phyloP scores from a whole-genome alignment of 345 rosid genomes.

The Jatropha curcas region DNA sequence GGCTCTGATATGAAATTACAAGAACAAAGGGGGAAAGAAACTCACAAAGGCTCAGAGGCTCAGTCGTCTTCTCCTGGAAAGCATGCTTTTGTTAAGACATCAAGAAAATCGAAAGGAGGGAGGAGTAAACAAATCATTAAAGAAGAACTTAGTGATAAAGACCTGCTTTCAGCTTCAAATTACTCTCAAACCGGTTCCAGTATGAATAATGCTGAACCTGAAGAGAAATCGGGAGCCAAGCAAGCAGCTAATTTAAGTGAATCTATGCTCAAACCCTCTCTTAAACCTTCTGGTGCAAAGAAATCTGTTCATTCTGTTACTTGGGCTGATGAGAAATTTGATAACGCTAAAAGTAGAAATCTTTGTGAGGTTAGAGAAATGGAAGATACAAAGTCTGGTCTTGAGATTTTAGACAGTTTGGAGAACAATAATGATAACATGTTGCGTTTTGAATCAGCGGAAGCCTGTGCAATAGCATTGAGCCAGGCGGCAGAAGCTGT shows the following conservation, averaged over 20 bases:
- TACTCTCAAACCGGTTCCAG: constrained; percentile 25
- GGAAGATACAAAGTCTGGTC: constrained; percentile 28
- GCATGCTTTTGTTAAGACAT: constrained; percentile 24
- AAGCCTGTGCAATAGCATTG: constrained; percentile 73
- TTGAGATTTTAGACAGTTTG: constrained; percentile 15
- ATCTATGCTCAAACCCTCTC: constrained; percentile 55
- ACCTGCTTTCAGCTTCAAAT: constrained; percentile 39
- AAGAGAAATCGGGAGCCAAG: constrained; percentile 26
- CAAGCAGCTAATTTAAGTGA: constrained; percentile 36
- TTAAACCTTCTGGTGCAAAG: constrained; percentile 55
- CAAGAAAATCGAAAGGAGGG: constrained; percentile 31
- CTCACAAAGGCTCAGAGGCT: constrained; percentile 20
- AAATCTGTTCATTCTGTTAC: constrained; percentile 59
- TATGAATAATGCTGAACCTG: constrained; percentile 20
- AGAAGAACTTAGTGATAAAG: constrained; percentile 24
- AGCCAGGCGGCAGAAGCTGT: constrained; percentile 77
- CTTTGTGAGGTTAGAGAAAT: constrained; percentile 56
- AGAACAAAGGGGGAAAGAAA: constrained; percentile 29
- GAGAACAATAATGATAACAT: constrained; percentile 31
- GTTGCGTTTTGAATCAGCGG: constrained; percentile 62
- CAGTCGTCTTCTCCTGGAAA: constrained; percentile 34
- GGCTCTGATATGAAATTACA: constrained; percentile 27
- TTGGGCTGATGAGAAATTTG: constrained; percentile 80
- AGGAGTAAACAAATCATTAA: constrained; percentile 19
- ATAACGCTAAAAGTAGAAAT: constrained; percentile 33